Evolutionary conservation across 1,284 basidiomycete species (phyloP), one percentile per base, ranked within the genome.

Genomic region (Austroboletus niveus): DNA sequence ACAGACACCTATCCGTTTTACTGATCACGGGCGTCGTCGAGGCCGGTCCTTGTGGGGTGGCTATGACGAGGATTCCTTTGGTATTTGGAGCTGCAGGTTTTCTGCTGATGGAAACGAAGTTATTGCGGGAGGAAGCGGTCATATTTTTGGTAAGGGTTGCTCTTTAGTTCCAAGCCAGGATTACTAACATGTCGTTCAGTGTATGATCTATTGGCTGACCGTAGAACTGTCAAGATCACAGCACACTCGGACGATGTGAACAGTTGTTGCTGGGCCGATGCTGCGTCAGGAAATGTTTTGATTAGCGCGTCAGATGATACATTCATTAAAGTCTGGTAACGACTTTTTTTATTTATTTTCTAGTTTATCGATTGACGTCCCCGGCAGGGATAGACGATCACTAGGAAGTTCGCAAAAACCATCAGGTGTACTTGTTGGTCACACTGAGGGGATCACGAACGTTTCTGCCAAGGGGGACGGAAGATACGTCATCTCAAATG

Each of bases 91-190:
- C 57, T 93, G 97, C 66, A 84, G 92, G 24, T 99, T 98, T 68
- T 97, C 93, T 32, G 93, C 94, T 12, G 95, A 98, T 63, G 94
- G 94, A 0, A 90, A 90, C 51, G 97, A 99, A 70, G 85, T 98
- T 17, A 75, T 89, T 47, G 87, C 87, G 27, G 87, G 87, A 11
- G 87, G 87, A 22, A 82, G 78, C 48, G 85, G 87, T 6, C 81
- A 85, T 52, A 85, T 94, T 36, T 90, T 90, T 64, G 89, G 92
- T 85, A 68, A 30, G 17, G 9, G 14, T 49, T 7, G 29, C 45
- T 3, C 30, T 9, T 11, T 30, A 29, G 12, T 11, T 1, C 12
- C 15, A 27, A 22, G 14, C 14, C 30, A 20, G 8, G 20, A 34
- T 55, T 6, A 27, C 49, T 55, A 34, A 52, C 22, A n/a, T 43